Conservation (phyloP, 208 protist genomes). For the Trypanosomatidae sp. region DNA sequence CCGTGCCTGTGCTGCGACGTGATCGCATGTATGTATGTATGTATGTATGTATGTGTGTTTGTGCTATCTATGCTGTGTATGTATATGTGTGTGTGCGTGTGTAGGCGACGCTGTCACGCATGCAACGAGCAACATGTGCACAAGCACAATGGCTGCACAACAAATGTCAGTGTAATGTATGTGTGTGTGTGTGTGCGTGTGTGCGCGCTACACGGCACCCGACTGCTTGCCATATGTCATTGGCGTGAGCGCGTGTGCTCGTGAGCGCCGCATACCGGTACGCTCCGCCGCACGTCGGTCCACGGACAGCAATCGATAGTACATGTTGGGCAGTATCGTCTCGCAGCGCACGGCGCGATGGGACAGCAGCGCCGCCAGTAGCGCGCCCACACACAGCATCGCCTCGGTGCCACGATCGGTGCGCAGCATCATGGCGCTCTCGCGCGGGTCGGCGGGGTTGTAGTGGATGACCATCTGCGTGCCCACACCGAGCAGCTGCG, state of each 20-base stretch:
- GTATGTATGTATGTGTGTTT: too few relatives aligned
- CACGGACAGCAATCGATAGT: slow-evolving; percentile 75
- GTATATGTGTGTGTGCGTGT: too few relatives aligned
- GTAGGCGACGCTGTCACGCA: too few relatives aligned
- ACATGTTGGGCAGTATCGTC: slow-evolving; percentile 88
- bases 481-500: slow-evolving; percentile 67
- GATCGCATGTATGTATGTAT: too few relatives aligned
- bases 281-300: slow-evolving; percentile 62
- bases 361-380: slow-evolving; percentile 53
- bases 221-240: slow-evolving; percentile 81
- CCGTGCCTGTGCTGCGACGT: too few relatives aligned
- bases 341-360: slow-evolving; percentile 81
- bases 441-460: slow-evolving; percentile 65
- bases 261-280: slow-evolving; percentile 47
- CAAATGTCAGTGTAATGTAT: not conserved
- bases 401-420: slow-evolving; percentile 66
- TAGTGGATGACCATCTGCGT: slow-evolving; percentile 83
- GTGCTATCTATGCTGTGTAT: too few relatives aligned
- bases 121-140: not conserved
- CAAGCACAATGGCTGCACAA: not conserved
- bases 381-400: slow-evolving; percentile 45
- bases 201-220: slow-evolving; percentile 19
- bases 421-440: slow-evolving; percentile 81
- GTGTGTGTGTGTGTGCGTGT: not conserved
- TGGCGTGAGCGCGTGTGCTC: slow-evolving; percentile 46